Base-by-base conservation (phyloP, 352 stramenopile genomes). In the Phytopythium aichiense region DNA sequence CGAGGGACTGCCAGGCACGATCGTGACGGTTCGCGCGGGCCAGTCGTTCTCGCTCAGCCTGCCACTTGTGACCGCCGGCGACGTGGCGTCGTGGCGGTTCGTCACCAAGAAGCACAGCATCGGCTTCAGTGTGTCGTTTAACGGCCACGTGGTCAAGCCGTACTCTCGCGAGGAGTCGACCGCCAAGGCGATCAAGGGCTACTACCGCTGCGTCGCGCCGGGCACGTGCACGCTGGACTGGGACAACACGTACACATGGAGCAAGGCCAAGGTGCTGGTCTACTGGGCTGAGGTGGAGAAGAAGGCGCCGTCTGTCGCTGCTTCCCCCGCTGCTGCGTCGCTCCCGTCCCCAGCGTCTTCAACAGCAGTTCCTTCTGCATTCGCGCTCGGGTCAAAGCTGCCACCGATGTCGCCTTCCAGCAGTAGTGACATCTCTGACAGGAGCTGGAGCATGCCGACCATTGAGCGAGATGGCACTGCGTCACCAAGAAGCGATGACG, bases 181-280 rank as follows among this genome's bases (percentile, higher is more conserved):
- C 50, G 51, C 77, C 43, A 88, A 88, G 61, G 77, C 73, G 0
- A 67, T 91, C 11, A 92, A 85, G 48, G 83, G 83, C 0, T 80
- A 76, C 55, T 90, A 88, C 66, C 72, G 72, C 35, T 90, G 77
- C 55, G 53, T 58, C 0, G 49, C 60, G 6, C 67, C 81, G n/a
- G 83, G 83, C 0, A 81, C 73, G 16, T 87, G 79, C 50, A 84
- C 76, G 16, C 71, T 92, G 12, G 86, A 81, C 25, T 92, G 83
- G 83, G 83, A 92, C 67, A 92, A 92, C 63, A 91, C 83, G 60
- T 92, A 91, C 66, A 90, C 80, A 28, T 92, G 83, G 83, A 87
- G 81, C 61, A 89, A 90, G 49, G 73, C 63, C 55, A 92, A 92
- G 46, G 74, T 87, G 23, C 60, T 92, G 4, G 76, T 90, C 25